Evolutionary conservation across 176 grass and related monocot genomes (phyloP).

Genomic region (Phoenix dactylifera): DNA sequence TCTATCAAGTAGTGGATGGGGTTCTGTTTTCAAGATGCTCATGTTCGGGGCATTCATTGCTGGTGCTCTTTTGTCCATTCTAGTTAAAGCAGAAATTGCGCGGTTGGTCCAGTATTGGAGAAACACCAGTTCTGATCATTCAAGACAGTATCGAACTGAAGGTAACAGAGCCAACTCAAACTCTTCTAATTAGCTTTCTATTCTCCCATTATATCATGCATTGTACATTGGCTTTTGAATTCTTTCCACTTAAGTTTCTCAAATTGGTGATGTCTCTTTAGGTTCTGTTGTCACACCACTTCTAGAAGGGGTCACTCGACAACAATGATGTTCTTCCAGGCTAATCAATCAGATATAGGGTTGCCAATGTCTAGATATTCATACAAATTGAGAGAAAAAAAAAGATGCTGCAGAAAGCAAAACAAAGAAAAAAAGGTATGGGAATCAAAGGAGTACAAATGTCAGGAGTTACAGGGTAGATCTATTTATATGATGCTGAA

Average conservation of each 20-base stretch:
- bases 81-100: slow-evolving; percentile 43
- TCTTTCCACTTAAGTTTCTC: neutral
- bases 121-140: slow-evolving; percentile 8
- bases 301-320: slow-evolving; percentile 29
- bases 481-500: no score
- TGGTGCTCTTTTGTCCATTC: slow-evolving; percentile 23
- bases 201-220: no score
- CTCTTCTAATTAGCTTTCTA: no score
- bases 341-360: slow-evolving; percentile 2
- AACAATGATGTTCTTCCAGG: neutral
- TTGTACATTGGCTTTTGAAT: neutral
- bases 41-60: slow-evolving; percentile 41
- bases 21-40: slow-evolving; percentile 48
- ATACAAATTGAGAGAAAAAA: slow-evolving; percentile 1
- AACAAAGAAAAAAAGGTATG: no score
- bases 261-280: neutral
- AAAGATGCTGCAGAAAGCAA: neutral
- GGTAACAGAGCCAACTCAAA: slow-evolving; percentile 14
- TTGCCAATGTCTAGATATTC: neutral
- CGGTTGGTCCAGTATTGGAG: slow-evolving; percentile 28
- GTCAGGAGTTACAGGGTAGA: no score
- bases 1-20: slow-evolving; percentile 42
- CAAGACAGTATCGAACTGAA: slow-evolving; percentile 19
- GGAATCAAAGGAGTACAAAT: no score
- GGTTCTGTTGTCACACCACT: slow-evolving; percentile 36